Evolutionary conservation across 164 flowering plant species (phyloP), one percentile per base, ranked within the genome.

Genomic region (Aristolochia californica): DNA sequence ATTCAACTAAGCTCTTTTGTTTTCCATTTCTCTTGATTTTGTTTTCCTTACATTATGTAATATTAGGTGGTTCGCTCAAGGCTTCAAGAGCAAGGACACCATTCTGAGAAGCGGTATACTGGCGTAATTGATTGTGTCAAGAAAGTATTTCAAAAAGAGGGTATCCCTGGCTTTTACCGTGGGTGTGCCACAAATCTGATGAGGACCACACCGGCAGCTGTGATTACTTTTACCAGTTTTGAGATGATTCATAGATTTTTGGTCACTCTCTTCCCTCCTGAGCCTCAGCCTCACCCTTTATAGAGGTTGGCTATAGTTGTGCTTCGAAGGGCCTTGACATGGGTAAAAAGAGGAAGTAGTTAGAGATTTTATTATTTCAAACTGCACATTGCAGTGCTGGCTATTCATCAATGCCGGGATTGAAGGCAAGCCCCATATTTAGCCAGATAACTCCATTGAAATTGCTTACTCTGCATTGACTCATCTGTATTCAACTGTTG

Each of bases 151-250:
- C 77, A 72, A 55, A 75, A 76, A 59, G 97, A 90, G 9, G 99
- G 95, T 23, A 24, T 94, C 18, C 34, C 84, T 27, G 99, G 99
- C 17, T 90, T 94, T 68, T 94, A 94, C 68, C 88, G 97, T 47
- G 97, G 99, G 7, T 94, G 99, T 70, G 96, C 86, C 54, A 94
- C 88, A 60, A 94, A 90, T 68, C 81, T 94, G 54, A 56, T 90
- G 18, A 79, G 99, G 71, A 94, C 97, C 4, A 85, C 96, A 2
- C 97, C 96, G 10, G 93, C 96, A 59, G 99, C 99, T 53, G 90
- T 85, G 13, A 94, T 94, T 27, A 90, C 99, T 51, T 94, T 94
- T 61, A 90, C 99, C 56, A 94, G 99, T 72, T 94, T 90, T 65
- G 97, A 94, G 75, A 87, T 94, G 96, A 87, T 90, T 67, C 93